Percentiles rank a stretch among this genome's conserved stretches.
phyloP scores from a whole-genome alignment of 768 basidiomycete species.

The Asterophora parasitica region DNA sequence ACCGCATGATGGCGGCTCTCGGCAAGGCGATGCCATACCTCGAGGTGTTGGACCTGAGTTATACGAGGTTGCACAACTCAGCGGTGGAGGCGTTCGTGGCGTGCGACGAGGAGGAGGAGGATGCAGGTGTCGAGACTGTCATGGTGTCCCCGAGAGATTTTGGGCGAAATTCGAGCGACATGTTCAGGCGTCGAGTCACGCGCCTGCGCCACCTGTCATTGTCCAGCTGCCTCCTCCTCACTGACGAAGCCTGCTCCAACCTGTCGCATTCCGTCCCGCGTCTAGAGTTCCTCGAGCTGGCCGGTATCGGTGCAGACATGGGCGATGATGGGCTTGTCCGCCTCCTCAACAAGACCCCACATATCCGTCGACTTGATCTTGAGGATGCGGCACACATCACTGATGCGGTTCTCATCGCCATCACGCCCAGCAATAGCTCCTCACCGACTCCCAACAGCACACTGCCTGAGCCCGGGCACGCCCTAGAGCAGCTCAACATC shows the following conservation, averaged over 20 bases:
- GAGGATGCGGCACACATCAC: conserved; percentile 76
- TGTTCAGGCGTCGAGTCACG: conserved; percentile 59
- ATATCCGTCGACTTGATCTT: conserved; percentile 75
- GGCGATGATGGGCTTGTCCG: conserved; percentile 70
- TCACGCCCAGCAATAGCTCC: conserved; percentile 48
- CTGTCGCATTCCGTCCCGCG: conserved; percentile 65
- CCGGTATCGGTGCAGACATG: conserved; percentile 64
- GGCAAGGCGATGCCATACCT: conserved; percentile 67
- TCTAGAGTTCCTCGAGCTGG: conserved; percentile 76
- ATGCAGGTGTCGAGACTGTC: conserved; percentile 37
- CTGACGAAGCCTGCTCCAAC: conserved; percentile 70
- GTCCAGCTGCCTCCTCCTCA: conserved; percentile 66
- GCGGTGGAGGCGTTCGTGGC: conserved; percentile 69
- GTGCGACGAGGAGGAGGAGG: conserved; percentile 37
- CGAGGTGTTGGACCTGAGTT: conserved; percentile 79
- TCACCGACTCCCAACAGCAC: background rate
- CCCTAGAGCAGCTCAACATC: conserved; percentile 66
- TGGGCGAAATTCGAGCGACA: conserved; percentile 55
- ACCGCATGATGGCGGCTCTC: conserved; percentile 57
- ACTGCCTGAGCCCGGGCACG: conserved; percentile 52
- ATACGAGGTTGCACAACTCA: conserved; percentile 68
- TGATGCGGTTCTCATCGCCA: conserved; percentile 59
- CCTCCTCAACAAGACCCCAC: conserved; percentile 64
- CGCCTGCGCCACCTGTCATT: conserved; percentile 68
- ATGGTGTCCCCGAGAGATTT: conserved; percentile 58